Percentiles rank a stretch among this genome's conserved stretches.
phyloP scores from a whole-genome alignment of 768 basidiomycete genomes.

The Termitomyces titanicus region DNA sequence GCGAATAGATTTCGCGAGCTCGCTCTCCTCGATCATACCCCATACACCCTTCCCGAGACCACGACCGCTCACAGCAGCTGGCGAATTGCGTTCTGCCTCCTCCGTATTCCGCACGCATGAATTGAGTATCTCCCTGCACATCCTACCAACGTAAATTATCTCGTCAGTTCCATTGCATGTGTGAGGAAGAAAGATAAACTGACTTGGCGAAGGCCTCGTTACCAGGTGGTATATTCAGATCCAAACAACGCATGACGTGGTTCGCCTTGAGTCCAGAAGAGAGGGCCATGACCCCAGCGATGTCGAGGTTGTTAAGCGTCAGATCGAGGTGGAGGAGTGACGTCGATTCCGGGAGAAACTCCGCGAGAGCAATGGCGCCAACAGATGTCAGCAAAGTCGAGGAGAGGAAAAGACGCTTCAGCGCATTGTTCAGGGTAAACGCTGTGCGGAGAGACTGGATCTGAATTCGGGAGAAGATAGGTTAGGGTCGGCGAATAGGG shows the following conservation, averaged over 20 bases:
- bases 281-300: conserved; percentile 92
- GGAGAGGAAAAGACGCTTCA: conserved; percentile 91
- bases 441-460: conserved; percentile 88
- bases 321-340: conserved; percentile 90
- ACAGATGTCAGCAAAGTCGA: conserved; percentile 75
- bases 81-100: conserved; percentile 56
- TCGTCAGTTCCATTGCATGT: background rate
- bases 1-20: conserved; percentile 68
- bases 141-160: conserved; percentile 29
- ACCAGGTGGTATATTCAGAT: conserved; percentile 86
- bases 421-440: conserved; percentile 86
- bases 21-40: conserved; percentile 84
- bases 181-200: conserved; percentile 11
- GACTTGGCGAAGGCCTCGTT: conserved; percentile 77
- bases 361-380: conserved; percentile 92
- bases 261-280: conserved; percentile 84
- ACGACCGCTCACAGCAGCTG: conserved; percentile 38
- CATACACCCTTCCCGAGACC: conserved; percentile 69
- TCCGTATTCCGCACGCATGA: conserved; percentile 94
- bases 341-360: conserved; percentile 89
- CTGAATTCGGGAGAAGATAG: conserved; percentile 28
- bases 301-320: conserved; percentile 76
- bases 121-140: conserved; percentile 87
- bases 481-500: no score
- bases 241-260: conserved; percentile 84